These are phyloP conservation scores for Tetrastigma voinierianum DNA, from an alignment of 164 flowering plant genomes.

Conservation along the genomic window DNA sequence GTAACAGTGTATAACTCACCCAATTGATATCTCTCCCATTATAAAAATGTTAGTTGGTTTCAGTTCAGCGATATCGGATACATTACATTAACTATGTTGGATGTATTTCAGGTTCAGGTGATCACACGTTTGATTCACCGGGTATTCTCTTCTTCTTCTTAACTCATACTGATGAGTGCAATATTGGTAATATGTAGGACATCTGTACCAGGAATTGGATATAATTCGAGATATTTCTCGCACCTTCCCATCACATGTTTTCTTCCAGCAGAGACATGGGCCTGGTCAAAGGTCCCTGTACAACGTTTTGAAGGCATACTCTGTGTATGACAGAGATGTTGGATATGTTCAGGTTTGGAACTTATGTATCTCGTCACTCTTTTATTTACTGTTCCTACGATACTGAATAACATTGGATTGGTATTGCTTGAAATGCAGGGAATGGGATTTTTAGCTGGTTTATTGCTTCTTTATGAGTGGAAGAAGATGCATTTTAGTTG, in stretches of 20 bases:
- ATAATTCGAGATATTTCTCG: constrained; percentile 98
- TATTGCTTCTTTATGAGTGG: constrained; percentile 98
- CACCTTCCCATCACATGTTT: constrained; percentile 96
- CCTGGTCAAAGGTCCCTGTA: constrained; percentile 99
- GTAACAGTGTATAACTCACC: neutral
- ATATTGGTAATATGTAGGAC: constrained; percentile 96
- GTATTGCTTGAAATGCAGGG: constrained; percentile 58
- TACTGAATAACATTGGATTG: constrained; percentile 1
- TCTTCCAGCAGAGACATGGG: constrained; percentile 99
- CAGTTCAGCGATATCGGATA: neutral
- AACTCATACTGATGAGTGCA: constrained; percentile 34
- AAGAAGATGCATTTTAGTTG: constrained; percentile 99
- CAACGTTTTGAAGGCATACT: constrained; percentile 96
- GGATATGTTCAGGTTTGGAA: constrained; percentile 93
- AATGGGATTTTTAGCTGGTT: constrained; percentile 96
- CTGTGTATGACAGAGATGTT: constrained; percentile 95
- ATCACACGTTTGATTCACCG: no score
- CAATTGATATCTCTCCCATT: no score
- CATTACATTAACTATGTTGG: neutral
- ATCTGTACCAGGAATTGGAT: constrained; percentile 89
- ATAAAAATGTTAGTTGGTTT: neutral
- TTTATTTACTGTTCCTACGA: neutral
- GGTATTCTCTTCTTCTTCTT: neutral
- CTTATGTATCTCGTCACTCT: neutral
- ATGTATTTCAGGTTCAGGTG: no score